Base-by-base conservation (phyloP, 345 rosid genomes). In the Noccaea bulbosa region DNA sequence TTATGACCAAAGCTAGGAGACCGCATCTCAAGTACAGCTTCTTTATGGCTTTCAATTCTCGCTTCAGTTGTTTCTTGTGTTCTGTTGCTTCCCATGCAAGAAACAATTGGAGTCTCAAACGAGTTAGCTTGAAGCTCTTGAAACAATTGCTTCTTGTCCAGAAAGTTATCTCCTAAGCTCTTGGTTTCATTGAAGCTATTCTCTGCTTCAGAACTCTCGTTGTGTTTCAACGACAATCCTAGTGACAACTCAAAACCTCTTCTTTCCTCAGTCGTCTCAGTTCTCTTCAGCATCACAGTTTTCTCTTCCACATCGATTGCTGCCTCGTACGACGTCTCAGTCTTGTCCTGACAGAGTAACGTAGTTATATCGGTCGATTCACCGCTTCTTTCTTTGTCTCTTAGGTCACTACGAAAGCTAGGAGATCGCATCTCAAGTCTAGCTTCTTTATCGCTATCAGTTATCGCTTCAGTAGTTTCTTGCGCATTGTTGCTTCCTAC, bases 1-100 rank as follows among this genome's bases (percentile, higher is more conserved):
- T 82, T 83, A 67, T 81, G 63, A 73, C 77, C 62, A 8, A 83
- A 87, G 80, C 88, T 83, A 16, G 90, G 88, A 35, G 69, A 27
- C 27, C n/a, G 51, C 34, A 44, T 67, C 51, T 10, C 56, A 8
- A 24, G 7, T 48, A 3, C 14, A 45, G 37, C 37, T 17, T 69
- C 70, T 54, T 39, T 34, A 14, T 7, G 54, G 4, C 56, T 39
- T 20, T 69, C 66, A 62, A 10, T 52, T 15, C 51, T 12, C 4
- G 5, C 37, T 38, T 75, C 70, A 39, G 6, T 32, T 17, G 47
- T 8, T 47, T 39, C 74, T 53, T 52, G 43, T 2, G 2, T 11
- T 15, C 54, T 8, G 41, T 58, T 63, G 33, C 67, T 76, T 70
- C 2, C 66, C 4, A 5, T 9, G 32, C 71, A 76, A 76, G 75